Evolutionary conservation across 352 stramenopile genomes (phyloP).

Genomic region (Phytophthora meadii): DNA sequence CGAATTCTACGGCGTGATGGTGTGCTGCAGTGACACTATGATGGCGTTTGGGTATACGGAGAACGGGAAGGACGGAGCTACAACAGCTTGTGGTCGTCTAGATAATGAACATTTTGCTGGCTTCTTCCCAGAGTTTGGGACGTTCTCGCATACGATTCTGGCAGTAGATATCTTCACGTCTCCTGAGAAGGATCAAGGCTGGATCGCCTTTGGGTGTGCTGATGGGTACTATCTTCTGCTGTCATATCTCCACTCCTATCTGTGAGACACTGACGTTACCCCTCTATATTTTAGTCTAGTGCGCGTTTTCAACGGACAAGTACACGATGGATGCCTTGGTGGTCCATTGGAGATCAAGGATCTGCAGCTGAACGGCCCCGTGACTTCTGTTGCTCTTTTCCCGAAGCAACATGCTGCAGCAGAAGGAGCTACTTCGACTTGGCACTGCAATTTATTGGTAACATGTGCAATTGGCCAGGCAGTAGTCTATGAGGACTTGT

Average conservation of each 20-base stretch:
- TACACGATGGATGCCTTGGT: constrained; percentile 37
- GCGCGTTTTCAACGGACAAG: constrained; percentile 53
- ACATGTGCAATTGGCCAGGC: constrained; percentile 70
- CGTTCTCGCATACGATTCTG: constrained; percentile 64
- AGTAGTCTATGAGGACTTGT: constrained; percentile 64
- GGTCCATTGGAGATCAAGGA: constrained; percentile 63
- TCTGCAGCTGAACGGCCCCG: constrained; percentile 61
- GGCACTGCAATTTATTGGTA: constrained; percentile 64
- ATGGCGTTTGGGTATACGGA: constrained; percentile 71
- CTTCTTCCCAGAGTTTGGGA: constrained; percentile 76
- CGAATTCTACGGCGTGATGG: constrained; percentile 66
- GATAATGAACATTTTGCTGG: constrained; percentile 65
- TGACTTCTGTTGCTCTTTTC: constrained; percentile 73
- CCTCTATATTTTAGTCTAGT: constrained; percentile 40
- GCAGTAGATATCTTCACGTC: constrained; percentile 49
- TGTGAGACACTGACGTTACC: constrained; percentile 4
- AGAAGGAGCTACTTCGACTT: constrained; percentile 11
- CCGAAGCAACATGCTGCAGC: constrained; percentile 7
- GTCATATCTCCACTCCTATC: background rate
- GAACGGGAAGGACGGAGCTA: constrained; percentile 21
- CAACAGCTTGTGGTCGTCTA: constrained; percentile 50
- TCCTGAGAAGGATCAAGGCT: constrained; percentile 37
- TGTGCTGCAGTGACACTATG: constrained; percentile 67
- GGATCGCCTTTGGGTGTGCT: constrained; percentile 70
- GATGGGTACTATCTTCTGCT: constrained; percentile 52